Evolutionary conservation across 495 filamentous ascomycete species (phyloP).

Genomic region (Poronia punctata): DNA sequence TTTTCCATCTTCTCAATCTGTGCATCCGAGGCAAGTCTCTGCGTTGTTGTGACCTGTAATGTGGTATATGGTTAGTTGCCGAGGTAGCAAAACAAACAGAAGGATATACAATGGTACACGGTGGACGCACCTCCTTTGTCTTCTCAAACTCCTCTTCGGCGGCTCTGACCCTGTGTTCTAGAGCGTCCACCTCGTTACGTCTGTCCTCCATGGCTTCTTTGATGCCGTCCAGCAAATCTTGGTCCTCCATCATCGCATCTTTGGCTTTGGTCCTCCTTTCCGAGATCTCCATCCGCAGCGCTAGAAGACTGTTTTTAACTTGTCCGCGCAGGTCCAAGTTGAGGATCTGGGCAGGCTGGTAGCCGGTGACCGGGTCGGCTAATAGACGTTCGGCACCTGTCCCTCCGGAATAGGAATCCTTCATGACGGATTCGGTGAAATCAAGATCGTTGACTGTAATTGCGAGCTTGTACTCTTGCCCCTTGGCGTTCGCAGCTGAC

Average conservation of each 20-base stretch:
- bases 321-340: conserved; percentile 77
- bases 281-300: conserved; percentile 79
- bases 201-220: conserved; percentile 95
- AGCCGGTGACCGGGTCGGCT: conserved; percentile 72
- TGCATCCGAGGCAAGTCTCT: conserved; percentile 78
- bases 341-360: conserved; percentile 80
- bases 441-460: conserved; percentile 65
- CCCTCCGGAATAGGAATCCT: conserved; percentile 40
- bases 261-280: conserved; percentile 73
- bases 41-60: conserved; percentile 60
- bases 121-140: conserved; percentile 64
- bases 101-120: neutral
- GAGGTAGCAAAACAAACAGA: conserved; percentile 14
- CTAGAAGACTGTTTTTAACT: conserved; percentile 69
- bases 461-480: conserved; percentile 71
- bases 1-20: conserved; percentile 99
- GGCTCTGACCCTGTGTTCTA: conserved; percentile 77
- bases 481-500: conserved; percentile 77
- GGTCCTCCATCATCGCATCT: conserved; percentile 83
- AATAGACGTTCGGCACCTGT: conserved; percentile 56
- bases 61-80: neutral
- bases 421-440: conserved; percentile 63
- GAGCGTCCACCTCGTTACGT: conserved; percentile 77
- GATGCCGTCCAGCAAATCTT: conserved; percentile 84
- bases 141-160: conserved; percentile 92